These are phyloP conservation scores for Penicillium sp. DNA, from an alignment of 2,329 filamentous ascomycete genomes.

Conservation along the genomic window DNA sequence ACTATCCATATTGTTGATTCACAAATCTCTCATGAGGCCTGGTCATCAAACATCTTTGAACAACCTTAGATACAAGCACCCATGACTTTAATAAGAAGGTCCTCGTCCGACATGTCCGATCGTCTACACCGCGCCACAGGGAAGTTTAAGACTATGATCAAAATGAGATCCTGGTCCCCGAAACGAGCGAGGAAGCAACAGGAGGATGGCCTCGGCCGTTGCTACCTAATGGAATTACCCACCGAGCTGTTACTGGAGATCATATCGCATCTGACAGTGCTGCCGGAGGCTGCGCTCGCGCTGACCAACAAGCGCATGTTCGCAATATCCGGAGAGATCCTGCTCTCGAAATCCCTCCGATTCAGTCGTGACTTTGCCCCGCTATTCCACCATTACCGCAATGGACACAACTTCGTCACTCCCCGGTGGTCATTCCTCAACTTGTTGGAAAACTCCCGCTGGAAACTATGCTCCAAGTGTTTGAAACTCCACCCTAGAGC, in stretches of 20 bases:
- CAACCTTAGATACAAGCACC: slow-evolving; percentile 4
- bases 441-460: slow-evolving; percentile 37
- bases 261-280: slow-evolving; percentile 34
- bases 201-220: slow-evolving; percentile 22
- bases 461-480: slow-evolving; percentile 40
- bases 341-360: slow-evolving; percentile 35
- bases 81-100: slow-evolving; percentile 20
- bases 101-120: slow-evolving; percentile 28
- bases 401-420: slow-evolving; percentile 38
- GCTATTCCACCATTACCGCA: slow-evolving; percentile 42
- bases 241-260: slow-evolving; percentile 42
- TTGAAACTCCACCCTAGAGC: slow-evolving; percentile 41
- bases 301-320: slow-evolving; percentile 41
- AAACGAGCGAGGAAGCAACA: slow-evolving; percentile 18
- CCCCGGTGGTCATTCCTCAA: slow-evolving; percentile 40
- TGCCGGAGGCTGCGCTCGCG: slow-evolving; percentile 40
- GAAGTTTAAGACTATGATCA: slow-evolving; percentile 32
- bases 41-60: slow-evolving; percentile 7
- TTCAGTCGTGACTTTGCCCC: slow-evolving; percentile 42
- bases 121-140: slow-evolving; percentile 32
- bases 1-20: slow-evolving; percentile 16
- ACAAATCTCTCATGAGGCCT: slow-evolving; percentile 13
- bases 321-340: slow-evolving; percentile 32
- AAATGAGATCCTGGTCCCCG: slow-evolving; percentile 30
- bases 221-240: slow-evolving; percentile 39